Evolutionary conservation across 1,139 yeast species (phyloP).

Genomic region (Scheffersomyces quercinus): DNA sequence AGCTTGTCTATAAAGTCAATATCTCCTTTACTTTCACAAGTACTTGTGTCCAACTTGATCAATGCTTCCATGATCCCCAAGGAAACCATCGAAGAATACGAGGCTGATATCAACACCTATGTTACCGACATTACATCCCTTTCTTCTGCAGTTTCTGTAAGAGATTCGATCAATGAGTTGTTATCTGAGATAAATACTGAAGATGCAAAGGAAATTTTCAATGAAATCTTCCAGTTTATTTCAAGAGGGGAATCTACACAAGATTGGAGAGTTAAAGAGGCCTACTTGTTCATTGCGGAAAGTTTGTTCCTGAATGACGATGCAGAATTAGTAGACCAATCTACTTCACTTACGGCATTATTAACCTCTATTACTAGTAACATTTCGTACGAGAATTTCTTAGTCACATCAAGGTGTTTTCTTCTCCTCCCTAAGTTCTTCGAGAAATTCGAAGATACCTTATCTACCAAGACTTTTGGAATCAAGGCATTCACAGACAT

Average conservation of each 20-base stretch:
- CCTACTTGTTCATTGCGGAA: constrained; percentile 41
- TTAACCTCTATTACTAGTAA: constrained; percentile 22
- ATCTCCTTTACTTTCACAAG: constrained; percentile 7
- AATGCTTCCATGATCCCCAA: constrained; percentile 27
- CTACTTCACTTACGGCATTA: constrained; percentile 21
- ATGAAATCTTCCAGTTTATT: constrained; percentile 9
- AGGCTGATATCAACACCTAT: constrained; percentile 62
- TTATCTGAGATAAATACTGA: constrained; percentile 42
- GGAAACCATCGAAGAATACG: constrained; percentile 32
- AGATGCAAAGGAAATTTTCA: constrained; percentile 35
- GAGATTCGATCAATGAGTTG: constrained; percentile 57
- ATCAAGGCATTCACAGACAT: constrained; percentile 38
- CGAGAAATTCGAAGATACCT: constrained; percentile 44
- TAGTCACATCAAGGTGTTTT: constrained; percentile 47
- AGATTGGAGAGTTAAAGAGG: constrained; percentile 32
- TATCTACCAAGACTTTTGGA: constrained; percentile 39
- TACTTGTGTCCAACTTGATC: constrained; percentile 24
- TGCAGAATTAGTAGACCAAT: constrained; percentile 19
- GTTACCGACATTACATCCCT: constrained; percentile 76
- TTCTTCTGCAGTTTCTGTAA: constrained; percentile 43
- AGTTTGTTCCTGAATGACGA: constrained; percentile 50
- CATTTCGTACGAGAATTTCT: constrained; percentile 19
- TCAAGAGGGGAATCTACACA: constrained; percentile 2
- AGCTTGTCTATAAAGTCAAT: constrained; percentile 18
- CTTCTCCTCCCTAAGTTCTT: constrained; percentile 57